phyloP scores from a whole-genome alignment of 192 early-diverging fungal genomes.

The Thoreauomyces humboldtii region DNA sequence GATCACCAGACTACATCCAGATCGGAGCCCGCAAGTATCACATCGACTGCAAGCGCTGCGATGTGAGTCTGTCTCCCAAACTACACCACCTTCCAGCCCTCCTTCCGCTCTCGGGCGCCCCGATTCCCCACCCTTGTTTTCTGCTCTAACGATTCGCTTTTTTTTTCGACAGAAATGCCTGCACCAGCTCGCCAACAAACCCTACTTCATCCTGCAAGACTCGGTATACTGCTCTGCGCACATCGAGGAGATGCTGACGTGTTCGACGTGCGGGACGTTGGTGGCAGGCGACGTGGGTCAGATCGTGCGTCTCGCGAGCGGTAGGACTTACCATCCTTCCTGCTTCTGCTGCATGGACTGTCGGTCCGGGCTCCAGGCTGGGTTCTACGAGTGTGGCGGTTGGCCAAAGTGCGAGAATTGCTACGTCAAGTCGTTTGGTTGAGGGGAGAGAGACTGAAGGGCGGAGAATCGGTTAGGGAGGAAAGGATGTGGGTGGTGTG shows the following conservation, averaged over 20 bases:
- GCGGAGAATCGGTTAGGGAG: too few relatives aligned
- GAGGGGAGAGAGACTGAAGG: too few relatives aligned
- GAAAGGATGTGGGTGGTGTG: too few relatives aligned
- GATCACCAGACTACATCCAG: conserved; percentile 23
- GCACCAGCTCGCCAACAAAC: conserved; percentile 15
- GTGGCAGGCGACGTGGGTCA: conserved; percentile 7
- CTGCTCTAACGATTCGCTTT: neutral
- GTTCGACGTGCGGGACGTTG: neutral
- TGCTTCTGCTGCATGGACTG: conserved; percentile 20
- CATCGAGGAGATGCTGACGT: conserved; percentile 22
- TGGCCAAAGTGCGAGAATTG: conserved; percentile 18
- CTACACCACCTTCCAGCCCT: neutral
- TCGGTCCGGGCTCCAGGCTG: neutral
- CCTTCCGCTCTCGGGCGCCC: too few relatives aligned
- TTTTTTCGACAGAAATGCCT: conserved; percentile 11
- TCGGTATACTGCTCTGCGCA: conserved; percentile 14
- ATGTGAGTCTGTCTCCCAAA: conserved; percentile 7
- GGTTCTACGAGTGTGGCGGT: conserved; percentile 12
- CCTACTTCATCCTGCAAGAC: conserved; percentile 24
- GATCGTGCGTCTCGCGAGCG: conserved; percentile 8
- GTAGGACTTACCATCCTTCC: conserved; percentile 7
- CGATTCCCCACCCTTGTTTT: neutral
- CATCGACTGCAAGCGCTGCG: conserved; percentile 30
- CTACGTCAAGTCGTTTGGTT: conserved; percentile 16
- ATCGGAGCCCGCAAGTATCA: conserved; percentile 30